phyloP scores from a whole-genome alignment of 2,329 filamentous ascomycete species.

The Amauroascus verrucosus region DNA sequence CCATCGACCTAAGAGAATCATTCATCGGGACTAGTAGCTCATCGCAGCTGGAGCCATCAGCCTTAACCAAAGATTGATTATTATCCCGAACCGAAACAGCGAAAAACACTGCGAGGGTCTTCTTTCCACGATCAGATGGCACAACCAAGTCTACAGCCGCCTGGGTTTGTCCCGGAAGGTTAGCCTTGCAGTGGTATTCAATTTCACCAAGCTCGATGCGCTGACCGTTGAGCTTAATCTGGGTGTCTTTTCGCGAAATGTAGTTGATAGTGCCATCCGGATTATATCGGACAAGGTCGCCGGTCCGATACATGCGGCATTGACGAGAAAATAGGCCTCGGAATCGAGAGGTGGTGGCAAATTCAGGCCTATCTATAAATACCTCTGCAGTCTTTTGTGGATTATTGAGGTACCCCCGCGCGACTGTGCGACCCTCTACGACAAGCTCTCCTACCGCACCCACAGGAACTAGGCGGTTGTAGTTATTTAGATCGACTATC shows the following conservation, averaged over 20 bases:
- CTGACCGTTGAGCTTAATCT: conserved; percentile 53
- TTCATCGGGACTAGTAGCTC: conserved; percentile 15
- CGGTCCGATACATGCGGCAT: conserved; percentile 20
- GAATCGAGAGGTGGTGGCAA: conserved; percentile 13
- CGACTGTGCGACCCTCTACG: conserved; percentile 40
- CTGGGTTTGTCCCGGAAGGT: conserved; percentile 11
- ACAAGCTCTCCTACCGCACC: conserved; percentile 36
- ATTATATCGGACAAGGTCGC: conserved; percentile 21
- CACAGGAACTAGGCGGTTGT: conserved; percentile 37
- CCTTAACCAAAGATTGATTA: background rate
- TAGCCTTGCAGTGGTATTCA: conserved; percentile 19
- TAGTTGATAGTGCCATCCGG: conserved; percentile 18
- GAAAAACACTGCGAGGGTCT: conserved; percentile 15
- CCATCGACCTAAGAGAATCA: conserved; percentile 12
- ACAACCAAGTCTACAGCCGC: conserved; percentile 15
- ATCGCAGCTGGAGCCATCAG: conserved; percentile 13
- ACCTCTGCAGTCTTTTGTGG: conserved; percentile 44
- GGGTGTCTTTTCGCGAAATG: conserved; percentile 32
- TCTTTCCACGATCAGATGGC: conserved; percentile 14
- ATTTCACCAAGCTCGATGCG: conserved; percentile 26
- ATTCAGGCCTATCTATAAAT: conserved; percentile 43
- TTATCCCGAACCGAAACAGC: background rate
- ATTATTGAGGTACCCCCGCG: conserved; percentile 47
- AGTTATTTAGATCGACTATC: conserved; percentile 33
- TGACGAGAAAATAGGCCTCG: conserved; percentile 14